Evolutionary conservation across 2,329 filamentous ascomycete species (phyloP).

Genomic region (Venturia effusa): DNA sequence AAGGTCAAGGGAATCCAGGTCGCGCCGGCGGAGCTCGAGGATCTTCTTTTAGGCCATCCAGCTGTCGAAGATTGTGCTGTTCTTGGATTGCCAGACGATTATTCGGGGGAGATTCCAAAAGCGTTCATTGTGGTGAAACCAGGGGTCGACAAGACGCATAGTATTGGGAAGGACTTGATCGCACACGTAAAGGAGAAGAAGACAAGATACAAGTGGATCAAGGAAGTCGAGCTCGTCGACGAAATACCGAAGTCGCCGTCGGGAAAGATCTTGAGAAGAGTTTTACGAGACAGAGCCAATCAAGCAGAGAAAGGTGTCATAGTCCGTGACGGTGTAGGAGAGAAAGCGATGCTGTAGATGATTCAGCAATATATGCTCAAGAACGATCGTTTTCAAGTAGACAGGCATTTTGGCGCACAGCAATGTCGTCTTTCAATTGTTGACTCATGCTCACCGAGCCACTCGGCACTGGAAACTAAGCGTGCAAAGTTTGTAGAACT

Average conservation of each 20-base stretch:
- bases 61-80: constrained; percentile 48
- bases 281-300: constrained; percentile 33
- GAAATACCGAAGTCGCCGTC: constrained; percentile 37
- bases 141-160: constrained; percentile 20
- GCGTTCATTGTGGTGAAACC: constrained; percentile 33
- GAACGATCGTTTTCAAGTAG: background rate
- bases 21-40: constrained; percentile 53
- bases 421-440: background rate
- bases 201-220: constrained; percentile 35
- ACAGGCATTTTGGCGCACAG: background rate
- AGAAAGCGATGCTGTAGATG: constrained; percentile 12
- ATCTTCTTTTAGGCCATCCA: constrained; percentile 46
- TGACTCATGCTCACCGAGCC: background rate
- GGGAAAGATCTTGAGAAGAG: constrained; percentile 37
- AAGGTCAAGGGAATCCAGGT: constrained; percentile 56
- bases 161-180: constrained; percentile 30
- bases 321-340: constrained; percentile 15
- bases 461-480: background rate
- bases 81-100: constrained; percentile 42
- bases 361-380: background rate
- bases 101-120: constrained; percentile 36
- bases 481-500: background rate
- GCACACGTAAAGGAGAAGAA: constrained; percentile 34
- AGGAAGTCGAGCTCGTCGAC: constrained; percentile 35
- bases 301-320: constrained; percentile 22